phyloP scores from a whole-genome alignment of 1,284 basidiomycete genomes.

The Ustilago hordei region DNA sequence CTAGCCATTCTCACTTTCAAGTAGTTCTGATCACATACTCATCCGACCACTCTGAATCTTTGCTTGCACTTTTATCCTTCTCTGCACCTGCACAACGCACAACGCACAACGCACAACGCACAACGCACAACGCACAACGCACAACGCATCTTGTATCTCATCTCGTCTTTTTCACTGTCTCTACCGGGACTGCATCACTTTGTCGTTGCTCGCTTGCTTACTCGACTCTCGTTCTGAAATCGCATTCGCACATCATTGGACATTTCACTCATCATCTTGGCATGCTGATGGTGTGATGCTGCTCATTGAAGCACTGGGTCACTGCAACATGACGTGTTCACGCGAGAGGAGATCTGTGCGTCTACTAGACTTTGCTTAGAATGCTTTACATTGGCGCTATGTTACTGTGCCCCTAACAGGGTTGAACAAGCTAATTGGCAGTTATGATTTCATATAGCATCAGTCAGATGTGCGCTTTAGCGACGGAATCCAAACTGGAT shows the following conservation, averaged over 20 bases:
- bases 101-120: conserved; percentile 19
- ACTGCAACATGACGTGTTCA: background rate
- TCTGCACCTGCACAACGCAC: background rate
- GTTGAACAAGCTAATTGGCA: background rate
- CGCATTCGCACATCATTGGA: conserved; percentile 6
- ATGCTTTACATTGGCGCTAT: background rate
- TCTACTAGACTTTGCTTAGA: conserved; percentile 10
- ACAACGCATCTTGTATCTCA: conserved; percentile 22
- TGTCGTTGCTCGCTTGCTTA: background rate
- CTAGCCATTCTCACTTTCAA: conserved; percentile 43
- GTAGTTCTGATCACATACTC: conserved; percentile 7
- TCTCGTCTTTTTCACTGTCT: conserved; percentile 5
- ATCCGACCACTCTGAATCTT: background rate
- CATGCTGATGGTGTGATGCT: background rate
- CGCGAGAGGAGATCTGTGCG: background rate
- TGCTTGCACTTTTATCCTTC: conserved; percentile 3
- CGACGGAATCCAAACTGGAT: conserved; percentile 73
- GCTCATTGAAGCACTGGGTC: background rate
- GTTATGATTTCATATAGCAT: background rate
- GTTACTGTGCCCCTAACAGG: background rate
- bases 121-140: conserved; percentile 6
- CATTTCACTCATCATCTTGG: background rate
- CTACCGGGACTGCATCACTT: background rate
- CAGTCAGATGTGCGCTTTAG: conserved; percentile 2
- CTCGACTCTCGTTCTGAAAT: conserved; percentile 1